These are phyloP conservation scores for Beauveria brongniartii DNA, from an alignment of 2,329 filamentous ascomycete species.

Conservation along the genomic window DNA sequence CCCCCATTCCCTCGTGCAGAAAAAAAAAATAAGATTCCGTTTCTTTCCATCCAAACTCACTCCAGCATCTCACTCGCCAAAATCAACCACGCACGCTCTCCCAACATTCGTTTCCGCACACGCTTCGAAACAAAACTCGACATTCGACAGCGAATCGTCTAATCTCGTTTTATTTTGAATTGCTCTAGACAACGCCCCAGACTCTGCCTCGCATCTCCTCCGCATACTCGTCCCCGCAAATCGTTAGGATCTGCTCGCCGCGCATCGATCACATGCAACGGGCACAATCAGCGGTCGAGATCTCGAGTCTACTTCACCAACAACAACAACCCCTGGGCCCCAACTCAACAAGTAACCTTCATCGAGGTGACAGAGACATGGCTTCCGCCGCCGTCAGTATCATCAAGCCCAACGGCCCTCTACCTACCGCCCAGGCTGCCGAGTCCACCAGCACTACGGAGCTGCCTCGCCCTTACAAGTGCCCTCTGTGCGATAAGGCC, in stretches of 20 bases:
- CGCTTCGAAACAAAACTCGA: background rate
- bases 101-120: constrained; percentile 7
- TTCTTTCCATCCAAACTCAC: constrained; percentile 14
- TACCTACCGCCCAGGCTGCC: constrained; percentile 53
- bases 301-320: constrained; percentile 67
- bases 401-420: constrained; percentile 54
- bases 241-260: constrained; percentile 9
- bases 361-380: constrained; percentile 38
- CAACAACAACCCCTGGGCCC: constrained; percentile 17
- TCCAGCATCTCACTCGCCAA: constrained; percentile 3
- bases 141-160: background rate
- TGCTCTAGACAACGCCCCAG: background rate
- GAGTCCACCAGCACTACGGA: constrained; percentile 49
- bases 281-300: constrained; percentile 64
- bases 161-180: background rate
- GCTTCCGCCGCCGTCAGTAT: constrained; percentile 41
- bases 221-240: background rate
- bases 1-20: constrained; percentile 16
- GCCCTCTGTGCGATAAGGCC: constrained; percentile 93
- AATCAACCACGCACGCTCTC: background rate
- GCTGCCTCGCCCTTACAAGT: constrained; percentile 95
- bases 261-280: constrained; percentile 62
- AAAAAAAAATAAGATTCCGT: constrained; percentile 13
- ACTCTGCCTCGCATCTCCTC: background rate
- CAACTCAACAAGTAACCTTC: constrained; percentile 18